These are phyloP conservation scores for Ustilago xerochloae DNA, from an alignment of 1,284 basidiomycete species.

Conservation along the genomic window DNA sequence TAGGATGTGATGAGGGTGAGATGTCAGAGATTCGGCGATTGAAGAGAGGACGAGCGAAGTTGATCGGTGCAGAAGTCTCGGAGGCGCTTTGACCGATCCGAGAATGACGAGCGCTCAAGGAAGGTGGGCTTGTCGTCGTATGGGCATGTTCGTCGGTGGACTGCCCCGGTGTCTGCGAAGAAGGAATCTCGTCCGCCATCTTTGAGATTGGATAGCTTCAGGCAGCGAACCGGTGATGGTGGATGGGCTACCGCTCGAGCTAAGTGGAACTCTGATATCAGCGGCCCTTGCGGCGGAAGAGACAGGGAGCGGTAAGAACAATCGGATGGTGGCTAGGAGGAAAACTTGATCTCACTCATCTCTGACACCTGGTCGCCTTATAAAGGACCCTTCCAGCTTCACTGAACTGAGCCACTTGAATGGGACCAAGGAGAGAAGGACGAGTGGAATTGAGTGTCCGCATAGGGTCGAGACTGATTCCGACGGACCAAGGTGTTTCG, in stretches of 20 bases:
- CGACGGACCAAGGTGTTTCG: neutral
- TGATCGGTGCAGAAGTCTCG: conserved; percentile 17
- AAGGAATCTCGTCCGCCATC: conserved; percentile 15
- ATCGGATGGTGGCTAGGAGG: too few species aligned
- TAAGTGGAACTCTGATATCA: too few species aligned
- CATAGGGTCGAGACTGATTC: neutral
- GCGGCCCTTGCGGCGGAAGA: too few species aligned
- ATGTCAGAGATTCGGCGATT: neutral
- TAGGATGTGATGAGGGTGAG: neutral
- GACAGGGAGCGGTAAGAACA: too few species aligned
- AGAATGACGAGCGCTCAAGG: conserved; percentile 13
- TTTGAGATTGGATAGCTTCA: neutral
- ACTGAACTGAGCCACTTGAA: too few species aligned
- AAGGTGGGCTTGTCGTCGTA: neutral
- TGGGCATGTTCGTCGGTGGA: neutral
- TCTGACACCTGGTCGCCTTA: too few species aligned
- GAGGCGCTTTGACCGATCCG: conserved; percentile 15
- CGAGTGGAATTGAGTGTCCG: neutral
- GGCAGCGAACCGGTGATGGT: neutral
- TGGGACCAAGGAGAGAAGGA: neutral
- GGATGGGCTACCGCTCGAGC: too few species aligned
- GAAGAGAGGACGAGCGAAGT: conserved; percentile 25
- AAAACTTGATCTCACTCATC: too few species aligned
- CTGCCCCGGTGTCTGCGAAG: neutral
- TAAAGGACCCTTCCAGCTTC: too few species aligned